Evolutionary conservation across 345 rosid species (phyloP).

Genomic region (Salix viminalis): DNA sequence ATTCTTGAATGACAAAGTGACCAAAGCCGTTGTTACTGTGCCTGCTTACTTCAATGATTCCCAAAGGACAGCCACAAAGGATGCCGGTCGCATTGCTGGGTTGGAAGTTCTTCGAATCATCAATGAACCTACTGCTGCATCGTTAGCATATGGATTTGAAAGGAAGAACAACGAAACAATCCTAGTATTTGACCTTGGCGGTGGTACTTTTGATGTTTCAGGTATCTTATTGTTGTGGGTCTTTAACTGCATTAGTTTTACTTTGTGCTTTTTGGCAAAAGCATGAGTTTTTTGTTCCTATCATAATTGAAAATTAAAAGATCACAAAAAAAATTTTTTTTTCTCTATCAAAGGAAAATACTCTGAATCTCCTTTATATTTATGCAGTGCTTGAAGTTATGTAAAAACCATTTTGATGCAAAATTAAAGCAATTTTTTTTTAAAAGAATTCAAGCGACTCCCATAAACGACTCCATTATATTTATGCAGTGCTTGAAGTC

Average conservation of each 20-base stretch:
- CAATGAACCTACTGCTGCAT: conserved; percentile 97
- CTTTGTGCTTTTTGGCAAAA: background rate
- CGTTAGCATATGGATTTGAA: conserved; percentile 96
- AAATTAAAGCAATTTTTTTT: too few relatives aligned
- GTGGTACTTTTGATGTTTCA: conserved; percentile 99
- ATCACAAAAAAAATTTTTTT: background rate
- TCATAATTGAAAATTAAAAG: background rate
- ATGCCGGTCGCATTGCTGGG: conserved; percentile 58
- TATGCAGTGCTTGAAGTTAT: conserved; percentile 77
- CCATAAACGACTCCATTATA: background rate
- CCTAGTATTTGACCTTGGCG: conserved; percentile 97
- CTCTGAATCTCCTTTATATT: background rate
- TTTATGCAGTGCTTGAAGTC: conserved; percentile 78
- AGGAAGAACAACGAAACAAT: conserved; percentile 92
- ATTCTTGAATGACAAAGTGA: conserved; percentile 30
- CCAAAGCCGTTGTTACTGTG: conserved; percentile 31
- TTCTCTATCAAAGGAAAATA: background rate
- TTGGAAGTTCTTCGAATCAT: conserved; percentile 67
- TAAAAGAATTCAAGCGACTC: too few relatives aligned
- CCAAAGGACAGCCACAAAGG: conserved; percentile 89
- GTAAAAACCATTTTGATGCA: too few relatives aligned
- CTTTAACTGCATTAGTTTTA: background rate
- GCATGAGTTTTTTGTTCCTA: background rate
- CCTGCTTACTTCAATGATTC: conserved; percentile 35
- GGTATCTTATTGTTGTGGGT: conserved; percentile 36